A percentile compares a stretch with the other conserved stretches of the same genome.
Conservation (phyloP, 1,139 yeast species). For the Hansenula sp. region DNA sequence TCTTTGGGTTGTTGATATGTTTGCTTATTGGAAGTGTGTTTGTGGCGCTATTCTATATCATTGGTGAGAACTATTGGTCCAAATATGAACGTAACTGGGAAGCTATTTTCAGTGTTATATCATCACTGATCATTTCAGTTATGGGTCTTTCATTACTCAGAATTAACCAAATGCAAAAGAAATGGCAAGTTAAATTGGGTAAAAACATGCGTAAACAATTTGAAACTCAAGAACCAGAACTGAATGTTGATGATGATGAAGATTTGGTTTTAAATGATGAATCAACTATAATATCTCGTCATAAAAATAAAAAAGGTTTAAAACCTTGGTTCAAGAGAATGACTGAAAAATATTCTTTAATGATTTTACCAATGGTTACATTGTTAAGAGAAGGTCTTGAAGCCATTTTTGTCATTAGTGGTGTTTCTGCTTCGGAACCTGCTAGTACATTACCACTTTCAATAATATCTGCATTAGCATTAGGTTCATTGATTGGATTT, state of each 20-base stretch:
- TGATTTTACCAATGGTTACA: constrained; percentile 74
- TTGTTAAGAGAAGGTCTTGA: constrained; percentile 85
- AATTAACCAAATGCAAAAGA: constrained; percentile 77
- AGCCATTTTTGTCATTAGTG: constrained; percentile 85
- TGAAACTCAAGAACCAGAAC: constrained; percentile 23
- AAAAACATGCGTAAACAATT: constrained; percentile 50
- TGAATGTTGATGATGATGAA: constrained; percentile 14
- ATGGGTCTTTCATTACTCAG: constrained; percentile 88
- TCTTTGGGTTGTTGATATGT: constrained; percentile 63
- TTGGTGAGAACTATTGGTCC: constrained; percentile 73
- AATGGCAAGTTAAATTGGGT: constrained; percentile 84
- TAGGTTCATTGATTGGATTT: constrained; percentile 66
- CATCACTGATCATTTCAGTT: constrained; percentile 66
- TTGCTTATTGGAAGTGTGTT: constrained; percentile 71
- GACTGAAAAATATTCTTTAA: constrained; percentile 60
- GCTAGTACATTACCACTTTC: constrained; percentile 75
- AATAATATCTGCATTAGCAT: constrained; percentile 62
- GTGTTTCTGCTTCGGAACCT: constrained; percentile 68
- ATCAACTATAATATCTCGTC: constrained; percentile 6
- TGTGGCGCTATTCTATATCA: constrained; percentile 71
- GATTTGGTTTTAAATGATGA: constrained; percentile 20
- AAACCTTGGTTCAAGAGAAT: constrained; percentile 26
- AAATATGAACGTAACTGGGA: constrained; percentile 82
- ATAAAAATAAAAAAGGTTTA: constrained; percentile 6
- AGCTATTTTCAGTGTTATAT: constrained; percentile 73